Evolutionary conservation across 176 grass and related monocot species (phyloP).

Genomic region (Tillandsia fasciculata): DNA sequence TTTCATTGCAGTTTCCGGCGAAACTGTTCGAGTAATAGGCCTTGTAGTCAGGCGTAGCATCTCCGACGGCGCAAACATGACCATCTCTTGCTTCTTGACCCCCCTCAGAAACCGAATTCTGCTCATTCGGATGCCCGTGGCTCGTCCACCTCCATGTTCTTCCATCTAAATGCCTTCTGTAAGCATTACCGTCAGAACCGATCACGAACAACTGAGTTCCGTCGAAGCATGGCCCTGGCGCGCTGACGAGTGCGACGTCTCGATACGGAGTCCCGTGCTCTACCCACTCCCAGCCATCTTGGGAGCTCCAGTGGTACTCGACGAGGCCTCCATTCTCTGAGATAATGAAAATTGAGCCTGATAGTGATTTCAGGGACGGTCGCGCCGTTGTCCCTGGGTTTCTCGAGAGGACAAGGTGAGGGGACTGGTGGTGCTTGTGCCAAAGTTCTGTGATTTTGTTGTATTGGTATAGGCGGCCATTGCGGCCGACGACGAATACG

Average conservation of each 20-base stretch:
- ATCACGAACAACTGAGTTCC: constrained; percentile 63
- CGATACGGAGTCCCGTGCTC: constrained; percentile 78
- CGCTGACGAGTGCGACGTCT: constrained; percentile 52
- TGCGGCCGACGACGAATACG: constrained; percentile 59
- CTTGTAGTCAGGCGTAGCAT: constrained; percentile 2
- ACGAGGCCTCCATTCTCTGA: constrained; percentile 71
- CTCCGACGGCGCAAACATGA: constrained; percentile 30
- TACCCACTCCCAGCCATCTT: constrained; percentile 87
- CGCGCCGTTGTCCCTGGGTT: constrained; percentile 67
- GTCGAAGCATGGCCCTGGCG: constrained; percentile 72
- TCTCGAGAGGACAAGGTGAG: constrained; percentile 73
- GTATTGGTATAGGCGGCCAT: constrained; percentile 76
- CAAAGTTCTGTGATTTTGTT: constrained; percentile 91
- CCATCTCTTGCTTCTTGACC: neutral
- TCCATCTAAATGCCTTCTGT: constrained; percentile 45
- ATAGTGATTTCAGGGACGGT: constrained; percentile 39
- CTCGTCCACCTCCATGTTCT: constrained; percentile 69
- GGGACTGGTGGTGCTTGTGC: constrained; percentile 88
- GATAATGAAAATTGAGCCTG: constrained; percentile 78
- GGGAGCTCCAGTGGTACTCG: constrained; percentile 72
- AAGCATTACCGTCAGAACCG: constrained; percentile 72
- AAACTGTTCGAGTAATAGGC: constrained; percentile 21
- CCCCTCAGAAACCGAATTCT: constrained; percentile 9
- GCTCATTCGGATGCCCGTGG: constrained; percentile 41
- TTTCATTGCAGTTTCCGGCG: constrained; percentile 55